Evolutionary conservation across 2,329 filamentous ascomycete species (phyloP), one percentile per base, ranked within the genome.

Genomic region (Aspergillus transmontanensis): DNA sequence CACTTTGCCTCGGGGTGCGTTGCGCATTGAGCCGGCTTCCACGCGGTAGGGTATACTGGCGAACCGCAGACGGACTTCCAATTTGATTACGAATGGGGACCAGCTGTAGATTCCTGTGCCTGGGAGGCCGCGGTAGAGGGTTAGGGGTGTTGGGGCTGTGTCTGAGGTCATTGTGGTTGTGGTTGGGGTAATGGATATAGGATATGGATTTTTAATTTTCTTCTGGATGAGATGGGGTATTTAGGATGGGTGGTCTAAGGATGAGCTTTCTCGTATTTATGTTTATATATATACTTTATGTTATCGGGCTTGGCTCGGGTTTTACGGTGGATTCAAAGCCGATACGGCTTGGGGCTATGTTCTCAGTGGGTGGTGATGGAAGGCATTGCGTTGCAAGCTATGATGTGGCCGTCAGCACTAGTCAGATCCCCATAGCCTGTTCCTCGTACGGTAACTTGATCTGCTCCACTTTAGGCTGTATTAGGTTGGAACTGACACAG

Each of bases 61-160:
- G 66, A 88, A 82, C 16, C 87, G 86, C 6, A 89, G 79, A 16
- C 87, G 85, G 21, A 85, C 80, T 71, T 90, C 88, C 58, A 89
- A 78, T 72, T 90, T 90, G 51, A 77, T 84, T 58, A 87, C 86
- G 67, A 87, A 89, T 11, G 87, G 86, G 0, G 87, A 89, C 85
- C 85, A 88, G 57, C 82, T 80, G 68, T 87, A 82, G 21, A 68
- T 67, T 6, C 76, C 77, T 1, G 72, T 63, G 2, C 75, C 71
- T 36, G 76, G 75, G 62, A 79, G 84, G 54, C 86, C 86, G 46
- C 86, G 84, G 72, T 80, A 86, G 56, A 89, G 64, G 7, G 76
- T 84, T 28, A 55, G 21, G 11, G 23, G 51, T 26, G n/a, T 19
- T 26, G 9, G 7, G 19, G 34, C 23, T n/a, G 19, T n/a, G 19